A percentile compares a stretch with the other conserved stretches of the same genome.
Evolutionary conservation across 2,329 filamentous ascomycete species (phyloP).

Genomic region (Alternaria longipes): DNA sequence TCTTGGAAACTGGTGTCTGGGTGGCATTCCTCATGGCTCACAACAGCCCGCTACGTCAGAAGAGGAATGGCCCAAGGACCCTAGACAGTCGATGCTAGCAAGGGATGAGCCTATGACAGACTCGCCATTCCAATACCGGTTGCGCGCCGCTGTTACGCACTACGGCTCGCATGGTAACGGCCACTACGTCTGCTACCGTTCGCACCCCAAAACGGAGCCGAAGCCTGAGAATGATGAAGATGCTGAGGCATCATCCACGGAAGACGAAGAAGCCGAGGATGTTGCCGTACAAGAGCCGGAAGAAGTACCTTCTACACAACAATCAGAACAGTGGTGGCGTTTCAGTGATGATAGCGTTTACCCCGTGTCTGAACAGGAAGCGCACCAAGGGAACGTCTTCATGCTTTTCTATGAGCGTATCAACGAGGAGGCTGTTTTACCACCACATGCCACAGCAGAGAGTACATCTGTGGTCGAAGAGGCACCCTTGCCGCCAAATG

Average conservation of each 20-base stretch:
- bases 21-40: conserved; percentile 57
- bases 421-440: conserved; percentile 55
- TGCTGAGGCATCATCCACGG: conserved; percentile 2
- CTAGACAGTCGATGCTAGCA: conserved; percentile 77
- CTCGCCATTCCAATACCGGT: conserved; percentile 68
- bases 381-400: conserved; percentile 84
- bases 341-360: conserved; percentile 89
- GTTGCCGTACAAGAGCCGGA: conserved; percentile 32
- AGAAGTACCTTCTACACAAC: conserved; percentile 1
- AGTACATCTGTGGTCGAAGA: conserved; percentile 14
- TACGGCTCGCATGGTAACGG: conserved; percentile 93
- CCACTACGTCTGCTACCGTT: conserved; percentile 92
- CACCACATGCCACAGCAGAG: not conserved
- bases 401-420: conserved; percentile 93
- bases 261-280: conserved; percentile 5
- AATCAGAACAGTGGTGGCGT: conserved; percentile 77
- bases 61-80: conserved; percentile 76
- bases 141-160: conserved; percentile 87
- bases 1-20: conserved; percentile 85
- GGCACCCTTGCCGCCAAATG: conserved; percentile 32
- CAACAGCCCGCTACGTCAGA: conserved; percentile 46
- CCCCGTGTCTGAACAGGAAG: conserved; percentile 74
- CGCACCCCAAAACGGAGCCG: conserved; percentile 60
- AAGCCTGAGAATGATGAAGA: conserved; percentile 6
- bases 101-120: conserved; percentile 47